Percentiles rank a stretch among this genome's conserved stretches.
These are phyloP conservation scores for Royoungia palumana DNA, from an alignment of 768 basidiomycete species.

Conservation along the genomic window DNA sequence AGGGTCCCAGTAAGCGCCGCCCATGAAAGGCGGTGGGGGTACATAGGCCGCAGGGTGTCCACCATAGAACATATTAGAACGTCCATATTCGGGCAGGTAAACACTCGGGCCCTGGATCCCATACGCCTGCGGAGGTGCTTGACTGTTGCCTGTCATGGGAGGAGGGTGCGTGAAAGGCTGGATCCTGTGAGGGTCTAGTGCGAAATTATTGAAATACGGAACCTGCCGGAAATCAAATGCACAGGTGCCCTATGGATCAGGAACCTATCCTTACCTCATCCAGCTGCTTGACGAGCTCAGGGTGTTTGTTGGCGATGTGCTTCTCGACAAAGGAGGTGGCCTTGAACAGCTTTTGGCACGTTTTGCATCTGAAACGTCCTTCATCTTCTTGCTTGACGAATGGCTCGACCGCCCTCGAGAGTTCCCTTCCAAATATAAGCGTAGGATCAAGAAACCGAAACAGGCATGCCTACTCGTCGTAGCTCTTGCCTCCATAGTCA, in stretches of 20 bases:
- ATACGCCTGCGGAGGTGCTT: conserved; percentile 83
- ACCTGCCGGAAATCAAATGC: conserved; percentile 46
- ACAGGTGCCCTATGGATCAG: conserved; percentile 1
- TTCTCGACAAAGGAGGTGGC: conserved; percentile 97
- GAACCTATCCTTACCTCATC: conserved; percentile 63
- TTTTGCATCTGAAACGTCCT: conserved; percentile 95
- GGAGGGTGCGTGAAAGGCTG: conserved; percentile 83
- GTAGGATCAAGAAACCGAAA: conserved; percentile 9
- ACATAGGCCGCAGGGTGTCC: conserved; percentile 34
- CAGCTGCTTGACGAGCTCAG: conserved; percentile 76
- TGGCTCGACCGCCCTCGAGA: conserved; percentile 73
- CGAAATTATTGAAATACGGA: conserved; percentile 93
- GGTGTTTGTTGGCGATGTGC: conserved; percentile 93
- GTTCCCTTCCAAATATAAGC: conserved; percentile 53
- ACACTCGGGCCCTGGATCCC: conserved; percentile 64
- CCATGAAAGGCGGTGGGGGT: conserved; percentile 38
- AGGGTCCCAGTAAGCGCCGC: conserved; percentile 44
- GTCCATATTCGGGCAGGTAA: conserved; percentile 47
- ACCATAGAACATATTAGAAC: conserved; percentile 39
- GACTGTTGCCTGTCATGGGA: conserved; percentile 58
- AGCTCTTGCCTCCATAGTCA: conserved; percentile 85
- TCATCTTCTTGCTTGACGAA: conserved; percentile 94
- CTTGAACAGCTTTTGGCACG: conserved; percentile 96
- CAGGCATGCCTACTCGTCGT: conserved; percentile 70
- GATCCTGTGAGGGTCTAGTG: conserved; percentile 91